Percentiles rank a stretch among this genome's conserved stretches.
phyloP scores from a whole-genome alignment of 805 yeast species.

The Candida orba region DNA sequence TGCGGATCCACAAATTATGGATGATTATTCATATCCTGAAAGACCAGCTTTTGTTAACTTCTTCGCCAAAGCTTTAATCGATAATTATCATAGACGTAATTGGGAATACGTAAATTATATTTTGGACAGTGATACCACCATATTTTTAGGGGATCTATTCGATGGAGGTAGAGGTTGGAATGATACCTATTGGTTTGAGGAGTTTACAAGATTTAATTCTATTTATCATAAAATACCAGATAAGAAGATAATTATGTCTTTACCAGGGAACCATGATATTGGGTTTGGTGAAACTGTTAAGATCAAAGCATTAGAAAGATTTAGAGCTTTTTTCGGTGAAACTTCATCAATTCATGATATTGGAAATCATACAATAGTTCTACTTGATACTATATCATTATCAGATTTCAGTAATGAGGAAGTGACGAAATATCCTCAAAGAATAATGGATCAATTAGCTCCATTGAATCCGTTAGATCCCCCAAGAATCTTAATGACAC shows the following conservation, averaged over 20 bases:
- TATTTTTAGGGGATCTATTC: constrained; percentile 86
- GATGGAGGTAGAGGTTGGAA: constrained; percentile 94
- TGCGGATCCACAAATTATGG: constrained; percentile 95
- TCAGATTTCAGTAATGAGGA: constrained; percentile 47
- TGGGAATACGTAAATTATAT: constrained; percentile 49
- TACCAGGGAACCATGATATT: constrained; percentile 95
- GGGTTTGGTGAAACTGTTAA: constrained; percentile 80
- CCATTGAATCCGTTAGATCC: constrained; percentile 20
- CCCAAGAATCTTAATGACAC: constrained; percentile 71
- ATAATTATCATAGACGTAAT: constrained; percentile 74
- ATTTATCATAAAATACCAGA: constrained; percentile 56
- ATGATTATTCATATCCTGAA: constrained; percentile 78
- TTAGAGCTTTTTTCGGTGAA: constrained; percentile 67
- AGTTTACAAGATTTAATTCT: constrained; percentile 56
- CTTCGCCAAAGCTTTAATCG: constrained; percentile 58
- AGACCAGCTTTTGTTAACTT: constrained; percentile 43
- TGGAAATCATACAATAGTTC: constrained; percentile 64
- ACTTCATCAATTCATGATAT: constrained; percentile 45
- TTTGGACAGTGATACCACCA: constrained; percentile 65
- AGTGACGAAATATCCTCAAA: constrained; percentile 40
- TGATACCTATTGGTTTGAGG: constrained; percentile 61
- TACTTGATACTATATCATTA: constrained; percentile 78
- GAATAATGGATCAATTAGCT: constrained; percentile 40
- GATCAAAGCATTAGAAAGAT: constrained; percentile 50
- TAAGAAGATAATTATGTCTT: constrained; percentile 35